These are phyloP conservation scores for Solanum gracilifrons DNA, from an alignment of 257 asterid genomes.

Conservation along the genomic window DNA sequence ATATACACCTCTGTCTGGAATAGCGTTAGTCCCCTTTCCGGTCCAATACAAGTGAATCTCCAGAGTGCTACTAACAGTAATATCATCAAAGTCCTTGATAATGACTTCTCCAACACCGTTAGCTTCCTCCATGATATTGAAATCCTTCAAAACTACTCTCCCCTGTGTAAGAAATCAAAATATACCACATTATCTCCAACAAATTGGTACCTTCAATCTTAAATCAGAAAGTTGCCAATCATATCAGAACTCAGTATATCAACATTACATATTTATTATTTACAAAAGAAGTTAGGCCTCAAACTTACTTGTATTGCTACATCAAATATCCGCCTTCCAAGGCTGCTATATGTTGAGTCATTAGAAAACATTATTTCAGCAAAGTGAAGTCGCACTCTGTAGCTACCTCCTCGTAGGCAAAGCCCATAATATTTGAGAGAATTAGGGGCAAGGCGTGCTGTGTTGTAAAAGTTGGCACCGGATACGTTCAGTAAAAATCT, in stretches of 20 bases:
- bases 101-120: slow-evolving; percentile 49
- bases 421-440: slow-evolving; percentile 70
- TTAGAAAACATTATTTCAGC: slow-evolving; percentile 67
- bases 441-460: slow-evolving; percentile 66
- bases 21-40: slow-evolving; percentile 80
- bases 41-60: slow-evolving; percentile 91
- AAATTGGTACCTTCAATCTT: neutral
- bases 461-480: slow-evolving; percentile 33
- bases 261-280: neutral
- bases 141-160: slow-evolving; percentile 48
- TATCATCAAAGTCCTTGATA: slow-evolving; percentile 25
- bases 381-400: slow-evolving; percentile 74
- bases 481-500: slow-evolving; percentile 11
- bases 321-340: slow-evolving; percentile 75
- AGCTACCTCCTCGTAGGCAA: slow-evolving; percentile 71
- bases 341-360: slow-evolving; percentile 45
- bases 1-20: slow-evolving; percentile 70
- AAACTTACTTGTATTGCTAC: slow-evolving; percentile 76
- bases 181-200: neutral
- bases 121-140: slow-evolving; percentile 49
- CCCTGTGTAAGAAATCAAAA: slow-evolving; percentile 39
- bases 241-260: neutral
- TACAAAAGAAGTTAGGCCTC: neutral
- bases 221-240: neutral
- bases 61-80: slow-evolving; percentile 50